phyloP scores from a whole-genome alignment of 129 eudicot genomes.

The Artemisia annua region DNA sequence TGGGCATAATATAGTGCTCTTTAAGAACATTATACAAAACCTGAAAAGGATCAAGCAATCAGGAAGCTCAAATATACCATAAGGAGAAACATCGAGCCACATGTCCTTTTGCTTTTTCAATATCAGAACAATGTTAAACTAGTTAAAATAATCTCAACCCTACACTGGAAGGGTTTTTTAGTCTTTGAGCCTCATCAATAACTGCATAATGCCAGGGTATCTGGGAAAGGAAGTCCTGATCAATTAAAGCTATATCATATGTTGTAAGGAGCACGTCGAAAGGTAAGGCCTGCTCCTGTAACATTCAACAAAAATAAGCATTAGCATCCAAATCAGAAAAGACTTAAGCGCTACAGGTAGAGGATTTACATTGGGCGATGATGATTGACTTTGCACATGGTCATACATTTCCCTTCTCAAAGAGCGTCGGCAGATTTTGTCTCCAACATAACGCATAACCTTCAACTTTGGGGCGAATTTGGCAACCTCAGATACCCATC shows the following conservation, averaged over 20 bases:
- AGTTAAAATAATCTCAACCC: too few species aligned
- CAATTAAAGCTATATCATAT: slow-evolving; percentile 87
- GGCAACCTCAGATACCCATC: slow-evolving; percentile 86
- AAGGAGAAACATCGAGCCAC: not conserved
- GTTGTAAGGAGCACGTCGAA: slow-evolving; percentile 93
- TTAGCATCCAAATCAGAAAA: slow-evolving; percentile 1
- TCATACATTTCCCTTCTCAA: slow-evolving; percentile 63
- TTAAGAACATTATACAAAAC: too few species aligned
- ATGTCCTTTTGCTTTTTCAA: not conserved
- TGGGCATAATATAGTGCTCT: too few species aligned
- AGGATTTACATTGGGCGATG: slow-evolving; percentile 48
- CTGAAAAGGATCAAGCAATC: not conserved
- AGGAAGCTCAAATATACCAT: slow-evolving; percentile 13
- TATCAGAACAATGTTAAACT: not conserved
- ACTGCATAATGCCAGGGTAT: slow-evolving; percentile 78
- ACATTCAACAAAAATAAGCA: slow-evolving; percentile 24
- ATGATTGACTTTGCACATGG: slow-evolving; percentile 44
- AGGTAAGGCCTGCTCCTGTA: slow-evolving; percentile 64
- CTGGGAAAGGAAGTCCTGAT: slow-evolving; percentile 91
- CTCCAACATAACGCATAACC: slow-evolving; percentile 76
- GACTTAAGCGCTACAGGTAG: not conserved
- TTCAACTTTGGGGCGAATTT: slow-evolving; percentile 72
- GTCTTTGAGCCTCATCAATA: slow-evolving; percentile 18
- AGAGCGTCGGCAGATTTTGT: slow-evolving; percentile 63
- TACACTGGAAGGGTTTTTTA: too few species aligned